Evolutionary conservation across 2,329 filamentous ascomycete species (phyloP), one percentile per base, ranked within the genome.

Genomic region (Claviceps sorghi): DNA sequence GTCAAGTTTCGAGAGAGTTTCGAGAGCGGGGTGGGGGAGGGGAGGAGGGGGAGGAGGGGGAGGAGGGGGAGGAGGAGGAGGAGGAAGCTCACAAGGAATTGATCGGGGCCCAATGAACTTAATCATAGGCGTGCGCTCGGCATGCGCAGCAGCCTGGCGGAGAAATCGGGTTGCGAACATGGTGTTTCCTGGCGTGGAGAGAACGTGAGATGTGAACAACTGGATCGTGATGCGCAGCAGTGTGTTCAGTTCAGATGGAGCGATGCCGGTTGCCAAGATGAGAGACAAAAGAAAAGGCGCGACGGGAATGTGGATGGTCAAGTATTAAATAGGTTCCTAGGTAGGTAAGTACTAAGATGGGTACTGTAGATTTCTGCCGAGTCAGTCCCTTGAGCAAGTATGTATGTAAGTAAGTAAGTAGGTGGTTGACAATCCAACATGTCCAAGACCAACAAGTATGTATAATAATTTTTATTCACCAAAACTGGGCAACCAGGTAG

Each of bases 51-150:
- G 5, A 34, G 30, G 26, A 11, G 41, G 26, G 21, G n/a, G n/a
- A 4, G 6, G n/a, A 21, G 9, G 40, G n/a, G 6, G 13, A n/a
- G 36, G 36, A n/a, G 15, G 9, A n/a, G n/a, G 17, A 30, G n/a
- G 38, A 13, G 5, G 17, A 46, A 38, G 15, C 58, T 53, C 41
- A 83, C 79, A 65, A 60, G 79, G 80, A 63, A 77, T 73, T 53
- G 73, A 67, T 60, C 80, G 73, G 67, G 76, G 79, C 61, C 79
- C 80, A 53, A 83, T 61, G 67, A 83, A 83, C 62, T 71, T 73
- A 67, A 83, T 83, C 61, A 80, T 66, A 55, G 80, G 80, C 50
- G 72, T 74, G 61, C 79, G 78, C 71, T 80, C 76, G 58, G 75
- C 75, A 61, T 77, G 75, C 62, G 74, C 75, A 58, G 76, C 75